phyloP scores from a whole-genome alignment of 2,329 filamentous ascomycete species.

The Trichoderma atroviride region DNA sequence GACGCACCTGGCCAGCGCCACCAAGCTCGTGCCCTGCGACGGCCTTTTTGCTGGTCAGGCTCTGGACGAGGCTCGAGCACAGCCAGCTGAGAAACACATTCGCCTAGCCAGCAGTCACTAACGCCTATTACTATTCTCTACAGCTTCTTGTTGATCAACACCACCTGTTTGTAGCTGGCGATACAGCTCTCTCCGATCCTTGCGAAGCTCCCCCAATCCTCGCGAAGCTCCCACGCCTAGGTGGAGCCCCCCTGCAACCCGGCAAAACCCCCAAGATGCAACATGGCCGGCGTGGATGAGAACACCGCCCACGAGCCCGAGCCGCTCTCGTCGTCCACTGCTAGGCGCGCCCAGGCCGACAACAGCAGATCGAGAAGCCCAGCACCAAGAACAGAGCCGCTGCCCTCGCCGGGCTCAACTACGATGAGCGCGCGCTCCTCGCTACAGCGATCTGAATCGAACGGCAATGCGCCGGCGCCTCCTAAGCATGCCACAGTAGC shows the following conservation, averaged over 20 bases:
- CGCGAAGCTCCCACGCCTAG: background rate
- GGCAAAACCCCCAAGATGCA: conserved; percentile 24
- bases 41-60: conserved; percentile 7
- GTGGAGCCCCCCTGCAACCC: background rate
- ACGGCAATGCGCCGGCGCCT: conserved; percentile 18
- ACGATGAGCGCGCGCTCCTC: conserved; percentile 15
- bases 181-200: background rate
- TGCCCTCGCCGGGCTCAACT: background rate
- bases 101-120: background rate
- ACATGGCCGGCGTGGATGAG: conserved; percentile 27
- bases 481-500: conserved; percentile 7
- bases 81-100: conserved; percentile 13
- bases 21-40: conserved; percentile 3
- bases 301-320: conserved; percentile 26
- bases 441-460: conserved; percentile 11
- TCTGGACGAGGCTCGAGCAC: conserved; percentile 20
- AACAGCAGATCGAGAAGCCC: background rate
- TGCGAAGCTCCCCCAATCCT: background rate
- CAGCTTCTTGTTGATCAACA: background rate
- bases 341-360: conserved; percentile 15
- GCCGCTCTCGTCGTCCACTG: conserved; percentile 19
- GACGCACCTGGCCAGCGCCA: background rate
- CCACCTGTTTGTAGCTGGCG: background rate
- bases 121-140: background rate
- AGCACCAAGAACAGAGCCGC: background rate